Conservation (phyloP, 2,329 filamentous ascomycete species). For the Fusarium falciforme region DNA sequence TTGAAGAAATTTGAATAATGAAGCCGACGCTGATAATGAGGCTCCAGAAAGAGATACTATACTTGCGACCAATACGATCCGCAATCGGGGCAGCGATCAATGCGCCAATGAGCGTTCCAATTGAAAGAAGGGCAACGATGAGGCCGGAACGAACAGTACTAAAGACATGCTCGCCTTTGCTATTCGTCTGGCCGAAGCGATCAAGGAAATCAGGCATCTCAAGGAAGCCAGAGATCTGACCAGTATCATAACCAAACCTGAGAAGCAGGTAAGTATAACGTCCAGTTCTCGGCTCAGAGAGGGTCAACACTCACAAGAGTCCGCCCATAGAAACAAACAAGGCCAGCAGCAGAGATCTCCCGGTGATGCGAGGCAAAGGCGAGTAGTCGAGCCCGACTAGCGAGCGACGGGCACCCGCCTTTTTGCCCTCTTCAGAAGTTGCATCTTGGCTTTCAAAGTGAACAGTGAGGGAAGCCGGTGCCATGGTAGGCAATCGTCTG, state of each 20-base stretch:
- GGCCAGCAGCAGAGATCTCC: slow-evolving; percentile 52
- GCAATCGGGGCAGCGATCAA: slow-evolving; percentile 70
- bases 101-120: slow-evolving; percentile 71
- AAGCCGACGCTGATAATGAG: slow-evolving; percentile 73
- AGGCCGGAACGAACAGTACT: slow-evolving; percentile 66
- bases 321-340: slow-evolving; percentile 59
- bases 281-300: fast-evolving
- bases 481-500: slow-evolving; percentile 30
- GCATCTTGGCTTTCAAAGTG: slow-evolving; percentile 58
- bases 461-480: slow-evolving; percentile 42
- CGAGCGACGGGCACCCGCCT: slow-evolving; percentile 46
- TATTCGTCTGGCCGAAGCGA: slow-evolving; percentile 59
- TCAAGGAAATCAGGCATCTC: slow-evolving; percentile 67
- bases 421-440: slow-evolving; percentile 49
- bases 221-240: slow-evolving; percentile 67
- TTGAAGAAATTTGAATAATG: slow-evolving; percentile 72
- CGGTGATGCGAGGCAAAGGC: slow-evolving; percentile 54
- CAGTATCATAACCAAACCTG: slow-evolving; percentile 61
- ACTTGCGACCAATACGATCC: slow-evolving; percentile 72
- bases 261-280: not conserved
- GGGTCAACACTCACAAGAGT: slow-evolving; percentile 50
- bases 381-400: slow-evolving; percentile 58
- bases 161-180: slow-evolving; percentile 57
- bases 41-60: slow-evolving; percentile 71
- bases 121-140: slow-evolving; percentile 68